These are phyloP conservation scores for Pythium pyrilobum DNA, from an alignment of 352 stramenopile genomes.

Conservation along the genomic window DNA sequence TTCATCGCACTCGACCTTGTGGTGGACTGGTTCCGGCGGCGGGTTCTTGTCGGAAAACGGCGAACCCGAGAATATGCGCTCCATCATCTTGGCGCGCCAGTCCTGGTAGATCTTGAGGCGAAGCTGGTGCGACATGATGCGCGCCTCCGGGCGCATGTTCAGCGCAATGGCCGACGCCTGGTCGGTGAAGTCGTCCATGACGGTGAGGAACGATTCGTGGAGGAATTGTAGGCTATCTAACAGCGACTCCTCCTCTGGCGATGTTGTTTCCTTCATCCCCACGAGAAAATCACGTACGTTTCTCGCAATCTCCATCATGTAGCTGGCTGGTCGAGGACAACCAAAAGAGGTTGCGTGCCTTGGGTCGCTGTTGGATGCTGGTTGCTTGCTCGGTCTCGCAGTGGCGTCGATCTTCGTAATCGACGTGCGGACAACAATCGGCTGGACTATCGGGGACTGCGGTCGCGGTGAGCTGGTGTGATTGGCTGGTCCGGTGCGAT, in stretches of 20 bases:
- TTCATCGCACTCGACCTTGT: conserved; percentile 9
- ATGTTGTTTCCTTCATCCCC: conserved; percentile 68
- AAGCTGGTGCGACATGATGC: conserved; percentile 67
- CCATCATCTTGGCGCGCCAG: conserved; percentile 70
- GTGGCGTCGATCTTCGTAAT: too few relatives aligned
- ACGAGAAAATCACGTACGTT: conserved; percentile 80
- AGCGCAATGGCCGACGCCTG: conserved; percentile 51
- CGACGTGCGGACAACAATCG: too few relatives aligned
- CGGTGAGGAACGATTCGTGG: conserved; percentile 60
- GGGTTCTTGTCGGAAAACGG: conserved; percentile 21
- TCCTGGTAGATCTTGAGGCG: conserved; percentile 80
- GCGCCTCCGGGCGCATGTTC: conserved; percentile 69
- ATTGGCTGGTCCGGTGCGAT: too few relatives aligned
- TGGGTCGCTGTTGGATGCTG: neutral
- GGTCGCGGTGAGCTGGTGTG: too few relatives aligned
- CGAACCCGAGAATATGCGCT: conserved; percentile 55
- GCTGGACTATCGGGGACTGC: too few relatives aligned
- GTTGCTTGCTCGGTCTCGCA: too few relatives aligned
- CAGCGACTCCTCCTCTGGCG: conserved; percentile 64
- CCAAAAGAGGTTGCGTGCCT: neutral
- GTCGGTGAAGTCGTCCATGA: conserved; percentile 64
- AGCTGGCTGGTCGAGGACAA: neutral
- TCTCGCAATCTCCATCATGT: conserved; percentile 73
- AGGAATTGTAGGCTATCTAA: conserved; percentile 56
- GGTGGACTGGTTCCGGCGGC: conserved; percentile 2